A percentile compares a stretch with the other conserved stretches of the same genome.
Conservation (phyloP, 768 basidiomycete species). For the Tephrocybe sp. region DNA sequence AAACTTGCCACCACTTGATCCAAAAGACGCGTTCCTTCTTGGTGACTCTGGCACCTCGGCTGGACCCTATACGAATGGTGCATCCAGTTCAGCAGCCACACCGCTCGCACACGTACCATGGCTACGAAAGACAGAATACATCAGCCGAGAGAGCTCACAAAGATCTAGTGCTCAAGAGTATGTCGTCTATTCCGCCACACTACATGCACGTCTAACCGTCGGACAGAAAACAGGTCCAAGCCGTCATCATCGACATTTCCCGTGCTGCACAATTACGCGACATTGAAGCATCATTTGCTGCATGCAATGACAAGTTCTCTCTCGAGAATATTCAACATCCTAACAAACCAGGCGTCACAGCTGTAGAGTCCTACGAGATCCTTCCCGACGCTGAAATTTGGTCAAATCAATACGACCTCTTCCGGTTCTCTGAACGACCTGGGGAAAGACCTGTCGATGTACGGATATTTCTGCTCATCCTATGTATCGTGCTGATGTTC, state of each 20-base stretch:
- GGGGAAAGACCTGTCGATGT: conserved; percentile 77
- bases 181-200: conserved; percentile 33
- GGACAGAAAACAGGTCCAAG: conserved; percentile 44
- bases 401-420: conserved; percentile 87
- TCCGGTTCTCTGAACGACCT: conserved; percentile 82
- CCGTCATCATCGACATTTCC: conserved; percentile 65
- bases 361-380: conserved; percentile 79
- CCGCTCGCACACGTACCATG: conserved; percentile 75
- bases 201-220: neutral
- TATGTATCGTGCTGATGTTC: neutral
- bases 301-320: conserved; percentile 59
- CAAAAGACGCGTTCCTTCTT: conserved; percentile 73
- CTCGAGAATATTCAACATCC: conserved; percentile 67
- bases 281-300: conserved; percentile 74
- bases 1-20: conserved; percentile 61
- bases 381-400: conserved; percentile 85
- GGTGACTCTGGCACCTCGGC: conserved; percentile 56
- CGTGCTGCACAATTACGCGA: conserved; percentile 70
- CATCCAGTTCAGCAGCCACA: conserved; percentile 37
- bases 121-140: conserved; percentile 91
- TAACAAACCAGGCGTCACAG: conserved; percentile 70
- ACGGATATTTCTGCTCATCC: conserved; percentile 19
- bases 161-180: conserved; percentile 45
- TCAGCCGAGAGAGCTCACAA: conserved; percentile 58
- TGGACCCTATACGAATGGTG: conserved; percentile 42